A percentile compares a stretch with the other conserved stretches of the same genome.
These are phyloP conservation scores for Daldinia childiae DNA, from an alignment of 495 filamentous ascomycete genomes.

Conservation along the genomic window DNA sequence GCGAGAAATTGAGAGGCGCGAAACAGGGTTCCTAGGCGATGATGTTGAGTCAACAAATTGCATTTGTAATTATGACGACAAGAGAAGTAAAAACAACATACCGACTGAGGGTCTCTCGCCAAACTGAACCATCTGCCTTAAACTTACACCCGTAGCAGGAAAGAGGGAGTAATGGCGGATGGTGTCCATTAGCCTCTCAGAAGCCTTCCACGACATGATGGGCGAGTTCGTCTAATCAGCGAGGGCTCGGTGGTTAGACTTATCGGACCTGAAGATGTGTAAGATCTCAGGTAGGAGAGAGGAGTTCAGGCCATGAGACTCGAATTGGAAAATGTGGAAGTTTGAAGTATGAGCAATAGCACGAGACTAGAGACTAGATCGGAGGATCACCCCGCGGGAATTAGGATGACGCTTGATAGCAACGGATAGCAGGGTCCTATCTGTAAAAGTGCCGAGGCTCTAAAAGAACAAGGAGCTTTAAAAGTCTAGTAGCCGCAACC, in stretches of 20 bases:
- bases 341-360: constrained; percentile 45
- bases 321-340: constrained; percentile 20
- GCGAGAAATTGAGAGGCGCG: constrained; percentile 97
- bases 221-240: constrained; percentile 37
- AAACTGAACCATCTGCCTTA: constrained; percentile 99
- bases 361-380: constrained; percentile 32
- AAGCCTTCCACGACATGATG: constrained; percentile 88
- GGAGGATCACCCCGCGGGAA: constrained; percentile 35
- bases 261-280: constrained; percentile 21
- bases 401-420: constrained; percentile 41
- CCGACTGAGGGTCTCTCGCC: constrained; percentile 89
- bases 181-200: constrained; percentile 92
- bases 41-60: constrained; percentile 40
- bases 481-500: constrained; percentile 21
- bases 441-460: constrained; percentile 39
- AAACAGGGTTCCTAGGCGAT: constrained; percentile 83
- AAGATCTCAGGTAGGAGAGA: constrained; percentile 26
- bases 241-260: constrained; percentile 3
- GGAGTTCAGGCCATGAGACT: constrained; percentile 36
- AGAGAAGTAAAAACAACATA: constrained; percentile 52
- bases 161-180: constrained; percentile 99
- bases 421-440: constrained; percentile 37
- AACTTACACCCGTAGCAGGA: constrained; percentile 93
- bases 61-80: constrained; percentile 26
- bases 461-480: constrained; percentile 18